These are phyloP conservation scores for Hyphopichia homilentoma DNA, from an alignment of 805 yeast genomes.

Conservation along the genomic window DNA sequence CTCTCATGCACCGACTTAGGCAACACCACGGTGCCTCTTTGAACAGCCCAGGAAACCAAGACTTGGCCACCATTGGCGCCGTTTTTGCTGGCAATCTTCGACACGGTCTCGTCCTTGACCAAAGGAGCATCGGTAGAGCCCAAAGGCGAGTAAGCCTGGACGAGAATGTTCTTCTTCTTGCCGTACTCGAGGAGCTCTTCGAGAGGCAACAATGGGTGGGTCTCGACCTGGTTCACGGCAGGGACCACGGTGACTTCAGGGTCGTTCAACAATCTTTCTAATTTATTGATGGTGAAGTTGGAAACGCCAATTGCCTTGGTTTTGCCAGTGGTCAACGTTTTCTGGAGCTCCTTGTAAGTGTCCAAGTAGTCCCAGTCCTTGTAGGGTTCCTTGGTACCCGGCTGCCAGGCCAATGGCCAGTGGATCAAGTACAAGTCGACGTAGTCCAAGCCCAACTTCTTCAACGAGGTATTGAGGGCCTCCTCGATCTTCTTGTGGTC, in stretches of 20 bases:
- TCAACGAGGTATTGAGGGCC: conserved; percentile 14
- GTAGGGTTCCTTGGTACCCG: conserved; percentile 26
- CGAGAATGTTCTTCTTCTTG: conserved; percentile 33
- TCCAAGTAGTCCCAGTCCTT: conserved; percentile 15
- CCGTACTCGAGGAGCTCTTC: conserved; percentile 52
- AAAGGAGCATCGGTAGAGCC: conserved; percentile 24
- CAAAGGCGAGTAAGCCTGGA: conserved; percentile 27
- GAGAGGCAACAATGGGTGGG: conserved; percentile 47
- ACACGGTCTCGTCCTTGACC: conserved; percentile 15
- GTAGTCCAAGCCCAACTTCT: conserved; percentile 39
- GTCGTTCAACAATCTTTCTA: conserved; percentile 42
- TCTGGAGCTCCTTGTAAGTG: conserved; percentile 36
- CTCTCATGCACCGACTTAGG: conserved; percentile 23
- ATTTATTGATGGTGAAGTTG: conserved; percentile 42
- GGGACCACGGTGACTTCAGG: conserved; percentile 39
- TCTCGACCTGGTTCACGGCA: conserved; percentile 48
- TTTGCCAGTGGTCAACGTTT: conserved; percentile 15
- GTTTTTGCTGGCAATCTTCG: conserved; percentile 16
- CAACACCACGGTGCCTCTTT: conserved; percentile 23
- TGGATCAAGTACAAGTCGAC: conserved; percentile 54
- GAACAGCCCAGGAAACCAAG: conserved; percentile 25
- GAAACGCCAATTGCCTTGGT: conserved; percentile 56
- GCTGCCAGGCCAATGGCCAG: conserved; percentile 31
- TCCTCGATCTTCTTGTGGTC: background rate
- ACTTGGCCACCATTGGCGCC: conserved; percentile 18